phyloP scores from a whole-genome alignment of 352 stramenopile genomes.

The Halophytophthora polymorphica region DNA sequence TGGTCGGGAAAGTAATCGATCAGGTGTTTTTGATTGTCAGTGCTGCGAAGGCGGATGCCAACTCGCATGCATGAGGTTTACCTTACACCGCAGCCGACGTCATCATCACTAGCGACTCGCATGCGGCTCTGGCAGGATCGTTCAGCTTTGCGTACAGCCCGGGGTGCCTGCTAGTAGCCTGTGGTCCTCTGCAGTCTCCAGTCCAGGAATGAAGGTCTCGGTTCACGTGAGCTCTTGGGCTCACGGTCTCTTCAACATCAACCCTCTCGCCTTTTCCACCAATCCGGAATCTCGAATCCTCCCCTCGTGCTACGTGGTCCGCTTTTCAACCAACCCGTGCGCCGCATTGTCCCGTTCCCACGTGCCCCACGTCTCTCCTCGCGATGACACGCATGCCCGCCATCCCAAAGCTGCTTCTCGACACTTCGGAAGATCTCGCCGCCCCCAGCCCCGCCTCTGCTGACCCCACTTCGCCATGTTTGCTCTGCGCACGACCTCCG shows the following conservation, averaged over 20 bases:
- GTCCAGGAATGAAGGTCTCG: background rate
- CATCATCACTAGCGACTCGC: no score
- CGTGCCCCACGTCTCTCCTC: constrained; percentile 11
- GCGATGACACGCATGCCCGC: no score
- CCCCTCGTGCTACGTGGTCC: background rate
- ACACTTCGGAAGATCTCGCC: background rate
- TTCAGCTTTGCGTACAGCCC: no score
- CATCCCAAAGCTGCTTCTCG: background rate
- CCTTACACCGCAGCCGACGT: no score
- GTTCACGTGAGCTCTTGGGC: background rate
- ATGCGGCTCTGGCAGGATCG: no score
- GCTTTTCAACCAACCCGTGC: constrained; percentile 28
- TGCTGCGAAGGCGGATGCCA: no score
- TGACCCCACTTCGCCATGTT: constrained; percentile 34
- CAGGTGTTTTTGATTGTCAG: no score
- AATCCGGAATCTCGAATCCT: no score
- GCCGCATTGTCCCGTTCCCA: constrained; percentile 1
- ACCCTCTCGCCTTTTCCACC: background rate
- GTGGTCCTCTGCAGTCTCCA: no score
- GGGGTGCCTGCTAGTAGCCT: no score
- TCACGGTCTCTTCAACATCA: constrained; percentile 17
- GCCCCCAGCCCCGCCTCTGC: constrained; percentile 14
- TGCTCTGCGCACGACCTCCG: constrained; percentile 32
- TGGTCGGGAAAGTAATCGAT: no score
- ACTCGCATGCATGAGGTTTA: no score